Percentiles rank a stretch among this genome's conserved stretches.
Conservation (phyloP, 306 rosid species). For the Trifolium dubium region DNA sequence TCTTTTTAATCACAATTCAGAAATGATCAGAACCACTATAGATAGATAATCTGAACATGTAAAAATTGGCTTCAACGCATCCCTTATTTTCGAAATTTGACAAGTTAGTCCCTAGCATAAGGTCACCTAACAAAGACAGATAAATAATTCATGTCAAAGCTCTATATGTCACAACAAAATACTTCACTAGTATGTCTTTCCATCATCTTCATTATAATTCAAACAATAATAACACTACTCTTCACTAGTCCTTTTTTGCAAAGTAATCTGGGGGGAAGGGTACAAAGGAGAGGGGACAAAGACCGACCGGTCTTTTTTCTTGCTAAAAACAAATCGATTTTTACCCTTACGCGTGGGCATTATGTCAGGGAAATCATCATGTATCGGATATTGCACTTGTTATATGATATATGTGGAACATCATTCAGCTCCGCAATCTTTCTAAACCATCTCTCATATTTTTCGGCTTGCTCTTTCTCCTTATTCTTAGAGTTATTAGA, state of each 20-base stretch:
- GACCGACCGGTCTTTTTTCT: constrained; percentile 87
- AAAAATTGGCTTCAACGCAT: background rate
- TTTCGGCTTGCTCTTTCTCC: constrained; percentile 72
- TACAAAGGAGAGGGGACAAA: constrained; percentile 89
- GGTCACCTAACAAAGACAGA: background rate
- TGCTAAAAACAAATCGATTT: constrained; percentile 82
- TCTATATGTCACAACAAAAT: constrained; percentile 11
- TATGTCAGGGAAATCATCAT: constrained; percentile 90
- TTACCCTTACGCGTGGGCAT: constrained; percentile 98
- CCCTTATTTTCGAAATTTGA: constrained; percentile 8
- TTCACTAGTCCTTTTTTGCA: constrained; percentile 68
- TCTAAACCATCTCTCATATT: constrained; percentile 90
- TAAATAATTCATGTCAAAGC: constrained; percentile 28
- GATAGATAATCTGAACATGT: background rate
- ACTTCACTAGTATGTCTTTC: constrained; percentile 12
- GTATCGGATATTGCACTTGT: constrained; percentile 67
- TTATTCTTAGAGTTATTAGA: constrained; percentile 43
- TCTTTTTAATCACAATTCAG: too few species aligned
- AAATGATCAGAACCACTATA: too few species aligned
- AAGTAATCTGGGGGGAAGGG: constrained; percentile 96
- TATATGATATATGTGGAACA: constrained; percentile 65
- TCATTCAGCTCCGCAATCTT: constrained; percentile 81
- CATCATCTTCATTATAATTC: constrained; percentile 38
- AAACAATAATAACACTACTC: background rate
- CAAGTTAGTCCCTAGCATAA: constrained; percentile 21